A percentile compares a stretch with the other conserved stretches of the same genome.
These are phyloP conservation scores for Lepidium sativum DNA, from an alignment of 345 rosid genomes.

Conservation along the genomic window DNA sequence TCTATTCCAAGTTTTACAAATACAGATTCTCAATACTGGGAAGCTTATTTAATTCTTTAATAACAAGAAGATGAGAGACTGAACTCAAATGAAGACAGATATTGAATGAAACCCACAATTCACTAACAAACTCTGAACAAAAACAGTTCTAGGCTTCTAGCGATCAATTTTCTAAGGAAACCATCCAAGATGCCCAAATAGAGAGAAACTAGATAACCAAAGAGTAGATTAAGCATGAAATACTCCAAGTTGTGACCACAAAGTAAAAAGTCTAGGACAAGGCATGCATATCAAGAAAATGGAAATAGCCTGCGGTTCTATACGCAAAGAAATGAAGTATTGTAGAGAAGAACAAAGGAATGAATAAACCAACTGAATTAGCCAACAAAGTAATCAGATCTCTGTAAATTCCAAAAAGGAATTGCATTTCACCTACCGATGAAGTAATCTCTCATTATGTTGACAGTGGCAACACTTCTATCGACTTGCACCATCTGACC, in stretches of 20 bases:
- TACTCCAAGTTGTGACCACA: not conserved
- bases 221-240: not conserved
- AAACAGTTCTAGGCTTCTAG: not conserved
- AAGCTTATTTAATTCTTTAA: not conserved
- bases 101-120: not conserved
- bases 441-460: conserved; percentile 37
- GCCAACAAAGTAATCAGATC: not conserved
- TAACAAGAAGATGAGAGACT: not conserved
- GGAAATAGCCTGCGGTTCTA: not conserved
- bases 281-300: not conserved
- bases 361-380: not conserved
- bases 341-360: not conserved
- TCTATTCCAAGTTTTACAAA: not conserved
- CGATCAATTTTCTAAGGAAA: not conserved
- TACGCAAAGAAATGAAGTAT: not conserved
- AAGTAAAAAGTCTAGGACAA: not conserved
- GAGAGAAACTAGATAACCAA: not conserved
- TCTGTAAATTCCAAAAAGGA: not conserved
- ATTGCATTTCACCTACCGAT: conserved; percentile 27
- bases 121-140: not conserved
- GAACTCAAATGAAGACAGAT: not conserved
- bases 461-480: conserved; percentile 35
- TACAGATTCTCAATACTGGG: not conserved
- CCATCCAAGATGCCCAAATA: not conserved
- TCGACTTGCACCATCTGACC: conserved; percentile 59